Evolutionary conservation across 371 early-diverging fungal genomes (phyloP).

Genomic region (Rhizopus microsporus): DNA sequence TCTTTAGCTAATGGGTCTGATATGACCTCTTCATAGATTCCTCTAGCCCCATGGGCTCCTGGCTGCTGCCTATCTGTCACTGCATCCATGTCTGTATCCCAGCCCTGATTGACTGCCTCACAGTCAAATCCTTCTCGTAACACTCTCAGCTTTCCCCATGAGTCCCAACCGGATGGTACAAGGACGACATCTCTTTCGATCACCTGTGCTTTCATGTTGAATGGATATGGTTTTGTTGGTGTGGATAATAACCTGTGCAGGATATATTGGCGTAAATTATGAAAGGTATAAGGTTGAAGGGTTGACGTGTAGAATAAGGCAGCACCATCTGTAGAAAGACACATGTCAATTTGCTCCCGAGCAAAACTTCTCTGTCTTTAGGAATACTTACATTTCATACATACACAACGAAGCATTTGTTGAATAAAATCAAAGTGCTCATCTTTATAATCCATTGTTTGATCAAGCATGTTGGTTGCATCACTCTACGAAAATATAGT

Average conservation of each 20-base stretch:
- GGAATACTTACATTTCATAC: conserved; percentile 80
- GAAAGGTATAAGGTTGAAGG: conserved; percentile 75
- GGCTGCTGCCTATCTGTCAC: conserved; percentile 42
- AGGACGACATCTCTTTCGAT: conserved; percentile 87
- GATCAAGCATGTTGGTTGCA: conserved; percentile 72
- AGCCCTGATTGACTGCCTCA: conserved; percentile 59
- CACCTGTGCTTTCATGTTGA: conserved; percentile 73
- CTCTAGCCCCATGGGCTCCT: conserved; percentile 41
- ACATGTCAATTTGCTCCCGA: background rate
- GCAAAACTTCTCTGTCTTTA: background rate
- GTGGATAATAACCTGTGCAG: conserved; percentile 73
- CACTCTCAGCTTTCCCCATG: conserved; percentile 85
- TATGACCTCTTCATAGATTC: conserved; percentile 47
- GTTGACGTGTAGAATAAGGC: conserved; percentile 88
- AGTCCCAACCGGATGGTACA: conserved; percentile 95
- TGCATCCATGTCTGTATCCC: conserved; percentile 57
- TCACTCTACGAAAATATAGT: conserved; percentile 64
- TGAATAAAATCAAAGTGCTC: conserved; percentile 95
- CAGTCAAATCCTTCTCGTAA: conserved; percentile 81
- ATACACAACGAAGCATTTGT: conserved; percentile 86
- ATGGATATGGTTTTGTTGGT: conserved; percentile 51
- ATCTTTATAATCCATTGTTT: conserved; percentile 85
- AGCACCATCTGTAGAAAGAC: conserved; percentile 75
- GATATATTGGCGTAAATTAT: conserved; percentile 79
- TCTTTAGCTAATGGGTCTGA: conserved; percentile 44